These are phyloP conservation scores for Coemansia sp. DNA, from an alignment of 192 early-diverging fungal genomes.

Conservation along the genomic window DNA sequence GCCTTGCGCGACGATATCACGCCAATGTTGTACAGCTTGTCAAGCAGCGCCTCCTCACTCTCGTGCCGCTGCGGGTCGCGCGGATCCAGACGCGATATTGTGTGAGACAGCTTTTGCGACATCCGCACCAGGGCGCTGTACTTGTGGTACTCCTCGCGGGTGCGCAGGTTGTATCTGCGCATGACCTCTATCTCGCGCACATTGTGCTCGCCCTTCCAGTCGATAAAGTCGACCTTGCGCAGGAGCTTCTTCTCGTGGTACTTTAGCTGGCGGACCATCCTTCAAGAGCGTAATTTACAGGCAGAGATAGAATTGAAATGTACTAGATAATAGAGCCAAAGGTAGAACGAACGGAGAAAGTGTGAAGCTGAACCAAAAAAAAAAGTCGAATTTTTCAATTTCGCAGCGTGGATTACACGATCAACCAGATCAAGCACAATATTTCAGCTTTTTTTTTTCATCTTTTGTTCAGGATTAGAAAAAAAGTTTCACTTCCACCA, in stretches of 20 bases:
- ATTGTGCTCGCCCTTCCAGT: conserved; percentile 85
- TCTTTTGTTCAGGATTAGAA: background rate
- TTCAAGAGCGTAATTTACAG: background rate
- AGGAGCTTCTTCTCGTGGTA: conserved; percentile 95
- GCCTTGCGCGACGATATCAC: conserved; percentile 74
- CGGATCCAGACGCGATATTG: conserved; percentile 80
- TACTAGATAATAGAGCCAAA: too few species aligned
- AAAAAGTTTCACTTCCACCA: background rate
- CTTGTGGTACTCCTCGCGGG: conserved; percentile 75
- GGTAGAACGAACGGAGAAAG: background rate
- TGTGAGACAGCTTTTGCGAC: conserved; percentile 79
- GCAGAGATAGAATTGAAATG: background rate
- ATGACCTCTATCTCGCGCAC: conserved; percentile 84
- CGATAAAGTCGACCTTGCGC: conserved; percentile 91
- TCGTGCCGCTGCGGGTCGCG: conserved; percentile 75
- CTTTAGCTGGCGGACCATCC: conserved; percentile 73
- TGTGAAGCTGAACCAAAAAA: background rate
- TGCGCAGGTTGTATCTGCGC: conserved; percentile 82
- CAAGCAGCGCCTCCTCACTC: conserved; percentile 75
- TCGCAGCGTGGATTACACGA: background rate
- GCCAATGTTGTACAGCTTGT: conserved; percentile 86
- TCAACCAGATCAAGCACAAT: background rate
- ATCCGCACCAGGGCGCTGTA: conserved; percentile 83
- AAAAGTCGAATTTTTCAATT: background rate
- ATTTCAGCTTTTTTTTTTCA: too few species aligned